Base-by-base conservation (phyloP, 2,329 filamentous ascomycete genomes). In the Acephala macrosclerotiorum region DNA sequence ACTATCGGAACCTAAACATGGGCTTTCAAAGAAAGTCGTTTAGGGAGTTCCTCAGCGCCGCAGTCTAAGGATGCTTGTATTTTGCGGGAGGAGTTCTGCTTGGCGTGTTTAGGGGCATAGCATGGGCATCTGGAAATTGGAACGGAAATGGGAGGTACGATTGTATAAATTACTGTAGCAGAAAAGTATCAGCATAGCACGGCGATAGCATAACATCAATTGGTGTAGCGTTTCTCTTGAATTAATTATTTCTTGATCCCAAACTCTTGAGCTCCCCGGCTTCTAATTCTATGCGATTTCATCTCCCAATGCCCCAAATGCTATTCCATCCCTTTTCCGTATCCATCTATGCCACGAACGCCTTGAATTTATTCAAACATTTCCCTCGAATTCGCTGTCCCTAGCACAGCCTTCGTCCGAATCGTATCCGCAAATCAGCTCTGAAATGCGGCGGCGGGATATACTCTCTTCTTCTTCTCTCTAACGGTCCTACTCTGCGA, bases 381-480 rank as follows among this genome's bases (percentile, higher is more conserved):
- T 49, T 29, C 49, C 22, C 14, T 53, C 25, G 5, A 53, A 53
- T 14, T 22, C 20, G 12, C n/a, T n/a, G n/a, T 6, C 2, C 9
- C n/a, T 49, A n/a, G 45, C 45, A 16, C 40, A 18, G n/a, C 4
- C 9, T 6, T 49, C 12, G n/a, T n/a, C 45, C 45, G 25, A 49
- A 22, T 49, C 18, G 12, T 29, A 29, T n/a, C 26, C 18, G 6
- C 14, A 3, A 53, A 26, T 53, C 22, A 70, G 38, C 60, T 65
- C 1, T 83, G 85, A 77, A 89, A 90, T 11, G 87, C 87, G 8
- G 87, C 87, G 12, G 85, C 83, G 1, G 88, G 87, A 72, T 90
- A 90, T 0, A 85, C 80, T 60, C 88, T 81, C 66, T 89, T 87
- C 70, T 82, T 84, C 82, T 86, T 88, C 78, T 53, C 66, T 18